Evolutionary conservation across 2,329 filamentous ascomycete genomes (phyloP).

Genomic region (Aspergillus thermomutatus): DNA sequence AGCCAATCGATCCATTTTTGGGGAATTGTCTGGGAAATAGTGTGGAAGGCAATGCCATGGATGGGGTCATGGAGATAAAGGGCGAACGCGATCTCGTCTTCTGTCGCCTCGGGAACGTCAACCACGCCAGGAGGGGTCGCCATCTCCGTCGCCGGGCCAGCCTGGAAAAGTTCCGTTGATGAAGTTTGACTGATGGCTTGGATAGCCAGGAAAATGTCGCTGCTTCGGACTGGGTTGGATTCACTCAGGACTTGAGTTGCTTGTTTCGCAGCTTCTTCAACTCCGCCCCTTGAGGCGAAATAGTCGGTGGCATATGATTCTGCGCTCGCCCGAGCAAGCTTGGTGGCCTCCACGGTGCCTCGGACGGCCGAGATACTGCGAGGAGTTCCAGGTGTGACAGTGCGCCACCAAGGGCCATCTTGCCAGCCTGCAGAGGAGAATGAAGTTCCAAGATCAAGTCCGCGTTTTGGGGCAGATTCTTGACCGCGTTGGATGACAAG

Average conservation of each 20-base stretch:
- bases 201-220: constrained; percentile 92
- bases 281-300: constrained; percentile 71
- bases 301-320: constrained; percentile 86
- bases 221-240: constrained; percentile 84
- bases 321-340: constrained; percentile 83
- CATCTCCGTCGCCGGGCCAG: constrained; percentile 44
- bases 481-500: constrained; percentile 91
- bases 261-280: constrained; percentile 74
- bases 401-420: constrained; percentile 94
- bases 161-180: constrained; percentile 66
- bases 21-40: constrained; percentile 79
- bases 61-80: constrained; percentile 81
- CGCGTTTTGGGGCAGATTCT: constrained; percentile 70
- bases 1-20: constrained; percentile 88
- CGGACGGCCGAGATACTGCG: constrained; percentile 77
- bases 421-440: constrained; percentile 63
- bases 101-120: constrained; percentile 33
- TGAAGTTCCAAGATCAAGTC: constrained; percentile 42
- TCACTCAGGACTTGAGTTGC: constrained; percentile 78
- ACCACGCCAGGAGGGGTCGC: constrained; percentile 29
- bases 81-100: constrained; percentile 69
- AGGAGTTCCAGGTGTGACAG: constrained; percentile 53
- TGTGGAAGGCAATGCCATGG: constrained; percentile 82
- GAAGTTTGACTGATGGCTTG: constrained; percentile 72
- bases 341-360: constrained; percentile 81